Evolutionary conservation across 495 filamentous ascomycete genomes (phyloP), one percentile per base, ranked within the genome.

Genomic region (Penicillium pancosmium): DNA sequence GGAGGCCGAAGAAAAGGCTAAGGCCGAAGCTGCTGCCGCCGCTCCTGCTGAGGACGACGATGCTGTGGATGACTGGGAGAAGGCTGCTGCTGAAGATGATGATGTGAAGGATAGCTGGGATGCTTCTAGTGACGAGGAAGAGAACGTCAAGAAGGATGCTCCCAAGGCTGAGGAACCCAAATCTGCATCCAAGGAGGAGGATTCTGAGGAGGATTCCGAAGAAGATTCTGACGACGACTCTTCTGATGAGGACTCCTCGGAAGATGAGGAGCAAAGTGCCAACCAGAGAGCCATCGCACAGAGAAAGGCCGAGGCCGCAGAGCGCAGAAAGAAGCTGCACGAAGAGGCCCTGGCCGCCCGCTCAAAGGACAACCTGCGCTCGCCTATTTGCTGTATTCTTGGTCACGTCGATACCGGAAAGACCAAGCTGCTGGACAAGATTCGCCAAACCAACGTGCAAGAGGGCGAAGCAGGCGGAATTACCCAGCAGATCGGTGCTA

Each of bases 391-490:
- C 80, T 97, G 93, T 88, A 98, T 99, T 83, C 84, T 99, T 50
- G 95, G 95, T 59, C 95, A 99, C 83, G 95, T 99, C 82, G 95
- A 99, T 86, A 99, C 95, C 40, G 95, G 95, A 68, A 99, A 99
- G 82, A 99, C 95, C 18, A 99, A 99, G 79, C 79, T 99, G 56
- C 82, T 99, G 53, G 95, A 99, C 81, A 98, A 98, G 80, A 93
- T 99, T 69, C 90, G 95, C 60, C 93, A 97, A 76, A 99, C 95
- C 51, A 98, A 98, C 69, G 95, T 99, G 25, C 95, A 99, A 72
- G 95, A 98, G 76, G 95, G 95, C 59, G 95, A 99, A 87, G 95
- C 95, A 40, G 95, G 95, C 78, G 95, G 95, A 88, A 99, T 99
- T 67, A 99, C 95, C 15, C 95, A 99, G 78, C 95, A 99, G 76